phyloP scores from a whole-genome alignment of 345 rosid genomes.

The Stellera chamaejasme region DNA sequence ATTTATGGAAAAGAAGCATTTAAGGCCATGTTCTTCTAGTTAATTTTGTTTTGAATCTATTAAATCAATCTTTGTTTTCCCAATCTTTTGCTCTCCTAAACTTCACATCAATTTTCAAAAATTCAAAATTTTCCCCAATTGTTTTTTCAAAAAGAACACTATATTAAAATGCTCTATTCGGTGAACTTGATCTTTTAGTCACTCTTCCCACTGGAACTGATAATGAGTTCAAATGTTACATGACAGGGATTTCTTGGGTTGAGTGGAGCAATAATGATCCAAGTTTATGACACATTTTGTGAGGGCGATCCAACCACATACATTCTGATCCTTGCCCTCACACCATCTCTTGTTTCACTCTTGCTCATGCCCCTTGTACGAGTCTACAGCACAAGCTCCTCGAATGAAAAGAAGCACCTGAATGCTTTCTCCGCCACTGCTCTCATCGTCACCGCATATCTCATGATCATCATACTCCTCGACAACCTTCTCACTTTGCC shows the following conservation, averaged over 20 bases:
- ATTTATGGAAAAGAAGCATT: too few species aligned
- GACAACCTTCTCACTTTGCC: constrained; percentile 47
- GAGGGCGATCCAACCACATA: constrained; percentile 46
- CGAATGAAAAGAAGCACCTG: constrained; percentile 58
- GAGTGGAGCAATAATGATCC: constrained; percentile 78
- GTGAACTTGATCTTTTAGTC: not conserved
- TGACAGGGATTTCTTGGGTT: constrained; percentile 89
- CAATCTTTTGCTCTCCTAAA: too few species aligned
- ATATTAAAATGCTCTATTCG: too few species aligned
- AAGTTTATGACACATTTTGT: constrained; percentile 51
- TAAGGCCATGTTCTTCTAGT: too few species aligned
- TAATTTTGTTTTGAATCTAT: too few species aligned
- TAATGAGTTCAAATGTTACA: too few species aligned
- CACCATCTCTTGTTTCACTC: constrained; percentile 54
- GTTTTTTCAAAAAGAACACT: too few species aligned
- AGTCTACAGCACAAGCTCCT: constrained; percentile 35
- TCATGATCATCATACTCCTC: constrained; percentile 46
- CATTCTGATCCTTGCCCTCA: constrained; percentile 58
- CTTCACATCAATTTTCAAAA: too few species aligned
- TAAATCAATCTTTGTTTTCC: too few species aligned
- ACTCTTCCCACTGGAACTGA: too few species aligned
- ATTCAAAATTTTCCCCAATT: too few species aligned
- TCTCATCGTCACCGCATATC: constrained; percentile 58
- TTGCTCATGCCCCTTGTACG: constrained; percentile 59
- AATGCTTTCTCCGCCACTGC: constrained; percentile 65